A percentile compares a stretch with the other conserved stretches of the same genome.
Evolutionary conservation across 2,329 filamentous ascomycete genomes (phyloP).

Genomic region (Aspergillus sp.): DNA sequence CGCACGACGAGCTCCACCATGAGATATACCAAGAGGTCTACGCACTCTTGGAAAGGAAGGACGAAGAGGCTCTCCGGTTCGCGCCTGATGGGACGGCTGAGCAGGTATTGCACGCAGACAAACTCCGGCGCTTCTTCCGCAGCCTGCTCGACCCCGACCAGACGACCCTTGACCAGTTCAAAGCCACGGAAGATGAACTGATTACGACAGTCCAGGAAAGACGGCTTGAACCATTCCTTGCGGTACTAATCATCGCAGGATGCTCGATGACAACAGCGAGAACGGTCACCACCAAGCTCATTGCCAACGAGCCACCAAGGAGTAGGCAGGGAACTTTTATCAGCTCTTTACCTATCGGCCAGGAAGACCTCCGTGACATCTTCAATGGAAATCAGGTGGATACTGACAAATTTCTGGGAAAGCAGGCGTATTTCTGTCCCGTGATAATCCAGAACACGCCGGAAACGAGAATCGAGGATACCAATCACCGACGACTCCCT

Average conservation of each 20-base stretch:
- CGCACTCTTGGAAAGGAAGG: not conserved
- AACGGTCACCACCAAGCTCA: not conserved
- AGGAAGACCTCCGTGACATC: not conserved
- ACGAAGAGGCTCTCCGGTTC: not conserved
- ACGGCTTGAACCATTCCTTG: not conserved
- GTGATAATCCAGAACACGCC: not conserved
- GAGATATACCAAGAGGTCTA: not conserved
- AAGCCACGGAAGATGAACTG: not conserved
- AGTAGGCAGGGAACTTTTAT: not conserved
- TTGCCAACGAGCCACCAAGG: not conserved
- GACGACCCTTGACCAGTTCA: not conserved
- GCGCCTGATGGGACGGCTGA: not conserved
- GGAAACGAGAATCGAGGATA: not conserved
- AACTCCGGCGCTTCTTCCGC: not conserved
- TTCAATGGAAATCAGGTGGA: not conserved
- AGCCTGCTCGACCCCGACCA: not conserved
- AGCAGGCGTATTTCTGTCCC: conserved; percentile 3
- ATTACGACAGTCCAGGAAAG: not conserved
- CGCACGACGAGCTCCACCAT: not conserved
- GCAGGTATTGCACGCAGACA: not conserved
- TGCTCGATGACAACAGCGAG: not conserved
- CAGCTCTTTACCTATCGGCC: not conserved
- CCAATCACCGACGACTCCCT: not conserved
- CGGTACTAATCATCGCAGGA: not conserved
- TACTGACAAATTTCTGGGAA: not conserved